Percentiles rank a stretch among this genome's conserved stretches.
Evolutionary conservation across 148 eudicot species (phyloP).

Genomic region (Euryodendron excelsum): DNA sequence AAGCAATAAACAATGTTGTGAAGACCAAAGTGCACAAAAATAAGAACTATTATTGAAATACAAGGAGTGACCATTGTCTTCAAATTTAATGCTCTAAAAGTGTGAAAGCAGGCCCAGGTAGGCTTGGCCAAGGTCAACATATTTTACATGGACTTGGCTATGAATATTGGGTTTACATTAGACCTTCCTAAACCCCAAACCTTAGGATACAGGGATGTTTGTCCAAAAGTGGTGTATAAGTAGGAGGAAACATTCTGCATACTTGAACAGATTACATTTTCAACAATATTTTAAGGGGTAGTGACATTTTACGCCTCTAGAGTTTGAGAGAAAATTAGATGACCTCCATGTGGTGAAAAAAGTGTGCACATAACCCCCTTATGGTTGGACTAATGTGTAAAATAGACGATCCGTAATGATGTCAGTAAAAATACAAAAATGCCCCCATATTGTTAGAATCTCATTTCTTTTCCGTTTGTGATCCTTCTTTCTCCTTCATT

Average conservation of each 20-base stretch:
- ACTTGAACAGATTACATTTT: background rate
- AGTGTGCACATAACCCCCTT: too few relatives aligned
- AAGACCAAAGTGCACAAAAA: background rate
- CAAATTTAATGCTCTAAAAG: background rate
- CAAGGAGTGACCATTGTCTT: background rate
- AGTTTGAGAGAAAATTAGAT: too few relatives aligned
- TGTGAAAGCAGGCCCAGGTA: background rate
- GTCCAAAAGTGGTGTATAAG: background rate
- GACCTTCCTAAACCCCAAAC: background rate
- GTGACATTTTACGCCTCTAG: too few relatives aligned
- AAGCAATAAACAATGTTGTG: background rate
- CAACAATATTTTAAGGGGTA: too few relatives aligned
- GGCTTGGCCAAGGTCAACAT: background rate
- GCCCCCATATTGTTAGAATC: too few relatives aligned
- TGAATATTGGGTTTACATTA: background rate
- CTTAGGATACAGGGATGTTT: background rate
- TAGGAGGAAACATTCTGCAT: background rate
- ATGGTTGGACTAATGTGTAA: too few relatives aligned
- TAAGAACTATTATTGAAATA: background rate
- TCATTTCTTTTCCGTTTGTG: too few relatives aligned
- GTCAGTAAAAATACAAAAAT: too few relatives aligned
- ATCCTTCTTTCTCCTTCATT: too few relatives aligned
- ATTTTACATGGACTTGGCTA: background rate
- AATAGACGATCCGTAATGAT: too few relatives aligned
- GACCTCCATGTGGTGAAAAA: too few relatives aligned